Percentiles rank a stretch among this genome's conserved stretches.
phyloP scores from a whole-genome alignment of 2,329 filamentous ascomycete genomes.

The Aspergillus candidus region DNA sequence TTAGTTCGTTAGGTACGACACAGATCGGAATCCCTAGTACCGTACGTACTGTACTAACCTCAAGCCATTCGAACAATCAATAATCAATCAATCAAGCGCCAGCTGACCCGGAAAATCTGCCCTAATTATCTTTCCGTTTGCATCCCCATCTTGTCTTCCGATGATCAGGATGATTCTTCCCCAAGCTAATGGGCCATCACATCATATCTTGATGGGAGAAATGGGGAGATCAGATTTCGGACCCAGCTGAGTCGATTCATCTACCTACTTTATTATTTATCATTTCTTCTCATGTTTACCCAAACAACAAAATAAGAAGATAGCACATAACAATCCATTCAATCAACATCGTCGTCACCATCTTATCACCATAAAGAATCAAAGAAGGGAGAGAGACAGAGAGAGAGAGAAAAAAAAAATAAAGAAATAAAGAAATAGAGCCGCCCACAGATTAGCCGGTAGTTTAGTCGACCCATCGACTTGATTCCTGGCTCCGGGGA shows the following conservation, averaged over 20 bases:
- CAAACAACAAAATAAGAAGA: neutral
- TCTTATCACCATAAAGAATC: neutral
- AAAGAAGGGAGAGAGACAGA: conserved; percentile 3
- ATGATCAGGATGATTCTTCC: neutral
- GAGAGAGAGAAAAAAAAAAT: conserved; percentile 2
- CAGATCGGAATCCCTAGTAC: too few relatives aligned
- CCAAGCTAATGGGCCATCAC: neutral
- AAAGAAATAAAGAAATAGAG: conserved; percentile 16
- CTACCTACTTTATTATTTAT: neutral
- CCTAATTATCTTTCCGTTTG: too few relatives aligned
- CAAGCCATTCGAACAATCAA: too few relatives aligned
- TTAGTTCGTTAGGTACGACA: neutral
- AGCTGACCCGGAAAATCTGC: too few relatives aligned
- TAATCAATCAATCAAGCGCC: too few relatives aligned
- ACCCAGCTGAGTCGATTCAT: conserved; percentile 8
- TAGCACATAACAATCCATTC: neutral
- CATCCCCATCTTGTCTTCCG: neutral
- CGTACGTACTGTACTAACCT: too few relatives aligned
- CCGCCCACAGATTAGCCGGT: conserved; percentile 20
- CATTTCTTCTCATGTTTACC: neutral
- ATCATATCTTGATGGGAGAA: conserved; percentile 8
- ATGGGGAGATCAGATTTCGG: conserved; percentile 12
- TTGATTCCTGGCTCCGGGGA: conserved; percentile 32
- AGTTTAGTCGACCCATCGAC: conserved; percentile 21
- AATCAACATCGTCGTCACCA: neutral